Conservation (phyloP, 352 stramenopile genomes). For the Phytophthora multivora region DNA sequence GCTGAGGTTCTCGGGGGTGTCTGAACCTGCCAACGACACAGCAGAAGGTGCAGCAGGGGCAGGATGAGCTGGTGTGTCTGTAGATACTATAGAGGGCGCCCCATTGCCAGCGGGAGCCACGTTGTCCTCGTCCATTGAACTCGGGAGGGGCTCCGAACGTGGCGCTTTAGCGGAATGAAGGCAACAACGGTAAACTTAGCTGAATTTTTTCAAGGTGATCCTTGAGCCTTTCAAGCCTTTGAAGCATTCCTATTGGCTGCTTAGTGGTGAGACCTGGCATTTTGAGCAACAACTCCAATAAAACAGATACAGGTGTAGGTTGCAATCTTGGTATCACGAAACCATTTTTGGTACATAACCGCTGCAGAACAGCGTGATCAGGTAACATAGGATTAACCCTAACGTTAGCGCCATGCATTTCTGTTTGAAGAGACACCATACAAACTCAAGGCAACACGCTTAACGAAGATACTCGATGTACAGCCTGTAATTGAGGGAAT, state of each 20-base stretch:
- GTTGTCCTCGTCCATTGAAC: constrained; percentile 21
- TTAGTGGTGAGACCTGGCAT: too few species aligned
- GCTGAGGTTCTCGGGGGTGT: constrained; percentile 7
- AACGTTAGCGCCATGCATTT: too few species aligned
- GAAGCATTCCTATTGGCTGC: too few species aligned
- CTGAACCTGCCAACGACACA: not conserved
- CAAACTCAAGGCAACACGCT: too few species aligned
- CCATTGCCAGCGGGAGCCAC: not conserved
- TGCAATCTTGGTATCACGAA: too few species aligned
- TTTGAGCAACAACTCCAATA: too few species aligned
- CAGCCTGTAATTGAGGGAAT: too few species aligned
- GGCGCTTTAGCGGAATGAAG: not conserved
- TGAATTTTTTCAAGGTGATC: constrained; percentile 23
- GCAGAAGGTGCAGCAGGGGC: not conserved
- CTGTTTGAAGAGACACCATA: too few species aligned
- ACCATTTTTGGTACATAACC: not conserved
- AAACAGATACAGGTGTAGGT: too few species aligned
- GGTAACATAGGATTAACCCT: too few species aligned
- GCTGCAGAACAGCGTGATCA: not conserved
- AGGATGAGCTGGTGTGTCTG: not conserved
- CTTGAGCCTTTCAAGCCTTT: not conserved
- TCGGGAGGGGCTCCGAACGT: constrained; percentile 6
- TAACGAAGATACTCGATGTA: too few species aligned
- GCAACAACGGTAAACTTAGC: not conserved
- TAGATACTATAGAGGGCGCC: constrained; percentile 2